A percentile compares a stretch with the other conserved stretches of the same genome.
These are phyloP conservation scores for Schizosaccharomyces cryophilus DNA, from an alignment of 805 yeast genomes.

Conservation along the genomic window DNA sequence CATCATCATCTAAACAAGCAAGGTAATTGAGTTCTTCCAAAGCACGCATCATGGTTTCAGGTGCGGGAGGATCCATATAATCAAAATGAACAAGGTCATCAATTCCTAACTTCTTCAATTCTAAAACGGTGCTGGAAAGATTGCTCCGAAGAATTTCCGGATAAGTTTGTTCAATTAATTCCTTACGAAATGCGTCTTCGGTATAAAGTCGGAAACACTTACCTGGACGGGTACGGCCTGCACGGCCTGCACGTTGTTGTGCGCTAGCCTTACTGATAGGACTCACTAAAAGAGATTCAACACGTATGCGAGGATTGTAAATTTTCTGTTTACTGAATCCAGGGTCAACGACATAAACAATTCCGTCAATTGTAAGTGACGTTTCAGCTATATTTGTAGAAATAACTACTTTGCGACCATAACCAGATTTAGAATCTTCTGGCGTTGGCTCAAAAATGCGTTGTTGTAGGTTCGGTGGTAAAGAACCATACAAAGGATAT, in stretches of 20 bases:
- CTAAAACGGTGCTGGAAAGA: constrained; percentile 73
- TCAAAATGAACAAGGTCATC: constrained; percentile 94
- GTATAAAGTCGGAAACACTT: constrained; percentile 91
- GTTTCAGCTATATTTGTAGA: constrained; percentile 96
- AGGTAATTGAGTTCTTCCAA: constrained; percentile 80
- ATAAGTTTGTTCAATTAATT: constrained; percentile 79
- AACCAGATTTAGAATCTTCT: constrained; percentile 26
- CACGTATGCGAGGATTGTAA: constrained; percentile 86
- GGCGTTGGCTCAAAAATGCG: constrained; percentile 83
- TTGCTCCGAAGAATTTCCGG: constrained; percentile 88
- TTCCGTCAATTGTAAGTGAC: constrained; percentile 89
- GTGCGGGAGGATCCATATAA: constrained; percentile 98
- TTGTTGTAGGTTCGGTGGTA: constrained; percentile 90
- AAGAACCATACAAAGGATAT: constrained; percentile 84
- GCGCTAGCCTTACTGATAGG: constrained; percentile 95
- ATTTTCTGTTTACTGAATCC: constrained; percentile 94
- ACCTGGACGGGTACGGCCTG: constrained; percentile 97
- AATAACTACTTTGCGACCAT: constrained; percentile 79
- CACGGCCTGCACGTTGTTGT: constrained; percentile 98
- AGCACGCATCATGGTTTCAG: constrained; percentile 99
- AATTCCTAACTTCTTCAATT: constrained; percentile 77
- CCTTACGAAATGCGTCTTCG: constrained; percentile 86
- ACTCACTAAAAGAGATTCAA: constrained; percentile 76
- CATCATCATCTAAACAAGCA: constrained; percentile 76
- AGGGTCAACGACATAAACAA: constrained; percentile 90